Evolutionary conservation across 2,329 filamentous ascomycete genomes (phyloP).

Genomic region (Sphaerulina populicola): DNA sequence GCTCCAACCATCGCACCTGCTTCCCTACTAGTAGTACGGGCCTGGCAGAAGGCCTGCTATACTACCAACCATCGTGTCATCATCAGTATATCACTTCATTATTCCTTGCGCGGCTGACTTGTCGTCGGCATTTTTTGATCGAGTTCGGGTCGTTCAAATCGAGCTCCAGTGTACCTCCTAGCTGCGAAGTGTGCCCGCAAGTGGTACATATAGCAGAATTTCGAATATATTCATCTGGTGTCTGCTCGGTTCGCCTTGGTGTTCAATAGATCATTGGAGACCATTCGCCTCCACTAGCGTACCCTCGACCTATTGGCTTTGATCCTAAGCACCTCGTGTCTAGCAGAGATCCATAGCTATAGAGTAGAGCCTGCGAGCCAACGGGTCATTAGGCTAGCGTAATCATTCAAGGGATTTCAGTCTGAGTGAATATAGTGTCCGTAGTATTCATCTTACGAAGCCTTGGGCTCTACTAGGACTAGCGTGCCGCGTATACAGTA

Average conservation of each 20-base stretch:
- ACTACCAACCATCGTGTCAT: constrained; percentile 45
- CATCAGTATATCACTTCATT: constrained; percentile 48
- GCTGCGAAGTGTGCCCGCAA: constrained; percentile 16
- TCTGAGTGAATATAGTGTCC: not conserved
- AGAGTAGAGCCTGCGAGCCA: not conserved
- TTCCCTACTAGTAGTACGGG: constrained; percentile 71
- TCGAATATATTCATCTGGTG: not conserved
- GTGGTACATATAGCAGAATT: constrained; percentile 3
- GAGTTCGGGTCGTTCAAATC: constrained; percentile 31
- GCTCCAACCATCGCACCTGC: constrained; percentile 55
- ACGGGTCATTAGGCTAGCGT: not conserved
- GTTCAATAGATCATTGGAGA: not conserved
- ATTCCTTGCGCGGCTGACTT: constrained; percentile 40
- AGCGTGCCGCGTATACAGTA: not conserved
- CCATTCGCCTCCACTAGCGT: not conserved
- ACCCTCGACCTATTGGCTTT: not conserved
- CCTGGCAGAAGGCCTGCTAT: constrained; percentile 50
- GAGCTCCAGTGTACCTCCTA: constrained; percentile 24
- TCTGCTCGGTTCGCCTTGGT: not conserved
- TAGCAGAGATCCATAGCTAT: not conserved
- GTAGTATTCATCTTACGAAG: not conserved
- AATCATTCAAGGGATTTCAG: not conserved
- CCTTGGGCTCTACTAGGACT: not conserved
- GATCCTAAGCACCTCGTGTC: not conserved
- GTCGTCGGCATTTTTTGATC: constrained; percentile 40